phyloP scores from a whole-genome alignment of 2,329 filamentous ascomycete species.

The Colletotrichum lindemuthianum region DNA sequence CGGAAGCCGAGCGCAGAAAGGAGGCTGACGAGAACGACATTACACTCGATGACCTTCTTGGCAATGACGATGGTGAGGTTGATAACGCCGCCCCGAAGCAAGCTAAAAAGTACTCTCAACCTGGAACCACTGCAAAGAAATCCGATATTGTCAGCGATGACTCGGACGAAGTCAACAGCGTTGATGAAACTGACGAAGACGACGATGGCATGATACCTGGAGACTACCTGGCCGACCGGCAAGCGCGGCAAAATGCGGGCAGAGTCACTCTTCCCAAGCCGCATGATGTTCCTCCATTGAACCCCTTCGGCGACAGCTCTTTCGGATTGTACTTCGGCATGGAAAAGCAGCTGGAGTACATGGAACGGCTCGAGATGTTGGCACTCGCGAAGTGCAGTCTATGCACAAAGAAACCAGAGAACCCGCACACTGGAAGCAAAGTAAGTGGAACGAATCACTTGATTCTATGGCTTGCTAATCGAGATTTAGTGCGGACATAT shows the following conservation, averaged over 20 bases:
- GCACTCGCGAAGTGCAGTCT: not conserved
- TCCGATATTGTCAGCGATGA: not conserved
- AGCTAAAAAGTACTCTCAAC: accelerated
- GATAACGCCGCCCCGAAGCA: not conserved
- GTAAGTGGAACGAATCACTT: not conserved
- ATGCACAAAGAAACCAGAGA: not conserved
- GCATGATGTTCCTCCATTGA: not conserved
- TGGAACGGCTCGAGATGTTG: constrained; percentile 31
- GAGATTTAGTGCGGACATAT: constrained; percentile 45
- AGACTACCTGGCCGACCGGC: too few species aligned
- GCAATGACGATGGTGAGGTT: not conserved
- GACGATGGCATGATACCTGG: constrained; percentile 12
- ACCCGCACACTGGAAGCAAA: not conserved
- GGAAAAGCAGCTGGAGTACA: constrained; percentile 22
- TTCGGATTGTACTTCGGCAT: constrained; percentile 40
- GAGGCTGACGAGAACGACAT: not conserved
- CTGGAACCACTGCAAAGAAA: not conserved
- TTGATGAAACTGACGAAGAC: not conserved
- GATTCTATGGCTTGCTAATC: not conserved
- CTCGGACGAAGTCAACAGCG: constrained; percentile 1
- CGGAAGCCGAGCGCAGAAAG: not conserved
- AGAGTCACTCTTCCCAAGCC: not conserved
- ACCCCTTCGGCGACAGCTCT: constrained; percentile 9
- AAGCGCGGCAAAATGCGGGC: too few species aligned
- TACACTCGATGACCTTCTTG: not conserved